Percentiles rank a stretch among this genome's conserved stretches.
Conservation (phyloP, 2,329 filamentous ascomycete species). For the Aschersonia sp. region DNA sequence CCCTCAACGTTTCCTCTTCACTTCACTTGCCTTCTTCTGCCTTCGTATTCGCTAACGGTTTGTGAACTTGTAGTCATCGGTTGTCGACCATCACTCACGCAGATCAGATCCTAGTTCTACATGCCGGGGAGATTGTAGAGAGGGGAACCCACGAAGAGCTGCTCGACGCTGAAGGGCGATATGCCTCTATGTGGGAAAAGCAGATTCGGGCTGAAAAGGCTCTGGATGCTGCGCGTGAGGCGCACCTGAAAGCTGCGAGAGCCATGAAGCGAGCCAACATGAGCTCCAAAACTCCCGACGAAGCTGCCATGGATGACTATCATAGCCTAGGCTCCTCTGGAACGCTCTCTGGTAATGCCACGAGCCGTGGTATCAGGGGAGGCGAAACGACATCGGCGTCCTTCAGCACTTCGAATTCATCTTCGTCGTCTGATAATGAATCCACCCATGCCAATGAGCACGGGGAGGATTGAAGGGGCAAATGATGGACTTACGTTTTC, state of each 20-base stretch:
- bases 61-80: conserved; percentile 41
- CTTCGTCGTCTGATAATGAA: conserved; percentile 21
- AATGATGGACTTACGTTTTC: no score
- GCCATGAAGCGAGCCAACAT: conserved; percentile 35
- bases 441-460: conserved; percentile 15
- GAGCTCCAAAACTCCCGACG: conserved; percentile 17
- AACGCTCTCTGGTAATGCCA: conserved; percentile 21
- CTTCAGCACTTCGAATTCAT: conserved; percentile 9
- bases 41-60: conserved; percentile 7
- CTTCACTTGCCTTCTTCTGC: background rate
- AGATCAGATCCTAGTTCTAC: conserved; percentile 70
- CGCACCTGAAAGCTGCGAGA: conserved; percentile 18
- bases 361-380: conserved; percentile 15
- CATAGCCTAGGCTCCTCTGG: conserved; percentile 29
- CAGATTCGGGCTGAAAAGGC: conserved; percentile 68
- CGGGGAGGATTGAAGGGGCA: background rate
- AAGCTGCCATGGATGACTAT: conserved; percentile 30
- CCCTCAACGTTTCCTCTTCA: no score
- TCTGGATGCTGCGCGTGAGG: conserved; percentile 19
- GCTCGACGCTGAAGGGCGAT: conserved; percentile 54
- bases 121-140: conserved; percentile 63
- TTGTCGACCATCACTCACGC: conserved; percentile 76
- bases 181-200: conserved; percentile 78
- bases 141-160: conserved; percentile 67
- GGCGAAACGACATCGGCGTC: conserved; percentile 16